These are phyloP conservation scores for Boletus tomentosulus DNA, from an alignment of 768 basidiomycete genomes.

Conservation along the genomic window DNA sequence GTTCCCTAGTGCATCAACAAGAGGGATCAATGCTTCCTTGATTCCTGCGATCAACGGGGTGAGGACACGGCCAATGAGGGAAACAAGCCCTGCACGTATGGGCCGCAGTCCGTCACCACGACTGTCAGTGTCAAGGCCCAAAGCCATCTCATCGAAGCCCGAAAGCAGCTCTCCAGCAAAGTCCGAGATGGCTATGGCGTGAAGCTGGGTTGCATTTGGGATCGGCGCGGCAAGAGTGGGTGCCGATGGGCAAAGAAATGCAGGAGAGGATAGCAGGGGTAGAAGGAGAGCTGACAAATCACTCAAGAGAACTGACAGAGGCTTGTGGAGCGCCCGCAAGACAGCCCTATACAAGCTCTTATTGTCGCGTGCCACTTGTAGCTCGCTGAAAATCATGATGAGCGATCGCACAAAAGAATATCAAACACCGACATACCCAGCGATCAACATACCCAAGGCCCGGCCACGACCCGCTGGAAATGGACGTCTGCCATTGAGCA, in stretches of 20 bases:
- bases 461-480: slow-evolving; percentile 72
- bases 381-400: slow-evolving; percentile 46
- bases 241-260: slow-evolving; percentile 50
- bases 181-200: slow-evolving; percentile 63
- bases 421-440: slow-evolving; percentile 48
- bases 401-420: slow-evolving; percentile 12
- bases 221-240: slow-evolving; percentile 48
- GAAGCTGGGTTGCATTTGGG: slow-evolving; percentile 63
- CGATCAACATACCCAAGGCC: slow-evolving; percentile 62
- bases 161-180: slow-evolving; percentile 74
- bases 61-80: slow-evolving; percentile 61
- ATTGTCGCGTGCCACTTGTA: slow-evolving; percentile 60
- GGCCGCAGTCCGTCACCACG: slow-evolving; percentile 66
- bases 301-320: slow-evolving; percentile 67
- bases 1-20: slow-evolving; percentile 60
- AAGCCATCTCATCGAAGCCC: slow-evolving; percentile 59
- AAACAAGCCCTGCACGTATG: slow-evolving; percentile 67
- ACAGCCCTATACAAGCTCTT: slow-evolving; percentile 65
- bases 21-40: slow-evolving; percentile 54
- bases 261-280: slow-evolving; percentile 60
- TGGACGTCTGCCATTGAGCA: slow-evolving; percentile 62
- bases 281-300: slow-evolving; percentile 66
- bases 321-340: slow-evolving; percentile 68
- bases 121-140: slow-evolving; percentile 57
- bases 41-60: slow-evolving; percentile 61